Evolutionary conservation across 805 yeast genomes (phyloP), one percentile per base, ranked within the genome.

Genomic region (Wilhelminamyces savonicus): DNA sequence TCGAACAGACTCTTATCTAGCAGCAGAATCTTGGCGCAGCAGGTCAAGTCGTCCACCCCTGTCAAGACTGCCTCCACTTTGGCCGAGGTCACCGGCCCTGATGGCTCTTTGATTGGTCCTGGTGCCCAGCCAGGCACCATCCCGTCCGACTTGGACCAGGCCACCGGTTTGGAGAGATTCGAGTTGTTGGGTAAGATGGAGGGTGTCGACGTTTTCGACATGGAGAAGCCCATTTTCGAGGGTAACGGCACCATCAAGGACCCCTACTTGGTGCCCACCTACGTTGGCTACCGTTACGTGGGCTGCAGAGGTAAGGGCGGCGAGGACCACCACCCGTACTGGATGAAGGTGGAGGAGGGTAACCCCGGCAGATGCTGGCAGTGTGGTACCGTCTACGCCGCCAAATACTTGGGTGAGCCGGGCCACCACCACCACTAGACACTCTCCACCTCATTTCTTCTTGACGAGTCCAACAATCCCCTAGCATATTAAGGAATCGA

Each of bases 121-220:
- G 97, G 97, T 76, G 95, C 95, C 43, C 62, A 69, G 45, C 72
- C 74, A 46, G 94, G 90, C 45, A 70, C 80, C 29, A 80, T 92
- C 54, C 97, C 97, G 59, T 78, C 95, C 37, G 95, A 88, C 62
- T 57, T 84, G 45, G 96, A 92, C 53, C 97, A 90, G 71, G 87
- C 97, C 51, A 92, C 98, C 29, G 98, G 98, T 82, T 71, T 90
- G 55, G 97, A 84, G 66, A 87, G 98, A 78, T 73, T 88, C 46
- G 98, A 92, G 74, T 61, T 83, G 48, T 76, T 92, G 52, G 97
- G 94, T 69, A 83, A 86, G 65, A 68, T 84, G 57, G 95, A 88
- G 64, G 98, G 98, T 75, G 74, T 90, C 45, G 97, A 92, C 51
- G 74, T 92, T 41, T 84, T 83, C 64, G 97, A 92, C 71, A 70